Percentiles rank a stretch among this genome's conserved stretches.
Conservation (phyloP, 1,139 yeast genomes). For the Candida freyschussii region DNA sequence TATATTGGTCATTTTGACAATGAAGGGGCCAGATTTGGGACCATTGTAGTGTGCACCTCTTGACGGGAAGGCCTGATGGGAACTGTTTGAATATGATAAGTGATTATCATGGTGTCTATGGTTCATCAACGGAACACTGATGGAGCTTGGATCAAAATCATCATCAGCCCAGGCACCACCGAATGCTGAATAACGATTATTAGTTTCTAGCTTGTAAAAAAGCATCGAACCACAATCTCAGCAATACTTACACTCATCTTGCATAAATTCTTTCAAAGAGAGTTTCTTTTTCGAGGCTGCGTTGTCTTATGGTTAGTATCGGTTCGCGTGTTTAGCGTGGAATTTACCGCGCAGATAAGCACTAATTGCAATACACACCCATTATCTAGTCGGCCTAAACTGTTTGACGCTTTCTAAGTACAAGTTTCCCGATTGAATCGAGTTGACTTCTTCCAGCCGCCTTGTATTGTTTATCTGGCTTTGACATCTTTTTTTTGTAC, state of each 20-base stretch:
- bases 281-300: conserved; percentile 37
- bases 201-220: not conserved
- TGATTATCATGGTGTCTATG: conserved; percentile 18
- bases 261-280: conserved; percentile 49
- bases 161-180: conserved; percentile 55
- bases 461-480: too few species aligned
- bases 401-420: too few species aligned
- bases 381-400: too few species aligned
- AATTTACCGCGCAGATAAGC: too few species aligned
- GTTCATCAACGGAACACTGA: conserved; percentile 40
- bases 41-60: conserved; percentile 7
- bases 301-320: not conserved
- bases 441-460: too few species aligned
- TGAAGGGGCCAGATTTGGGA: conserved; percentile 37
- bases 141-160: conserved; percentile 51
- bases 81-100: conserved; percentile 22
- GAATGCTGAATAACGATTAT: conserved; percentile 9
- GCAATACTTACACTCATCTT: conserved; percentile 44
- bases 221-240: not conserved
- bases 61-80: conserved; percentile 10
- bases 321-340: too few species aligned
- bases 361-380: not conserved
- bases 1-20: conserved; percentile 48
- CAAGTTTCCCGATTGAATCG: too few species aligned
- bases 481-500: too few species aligned